Percentiles rank a stretch among this genome's conserved stretches.
These are phyloP conservation scores for Teratosphaeria zuluensis DNA, from an alignment of 2,329 filamentous ascomycete species.

Conservation along the genomic window DNA sequence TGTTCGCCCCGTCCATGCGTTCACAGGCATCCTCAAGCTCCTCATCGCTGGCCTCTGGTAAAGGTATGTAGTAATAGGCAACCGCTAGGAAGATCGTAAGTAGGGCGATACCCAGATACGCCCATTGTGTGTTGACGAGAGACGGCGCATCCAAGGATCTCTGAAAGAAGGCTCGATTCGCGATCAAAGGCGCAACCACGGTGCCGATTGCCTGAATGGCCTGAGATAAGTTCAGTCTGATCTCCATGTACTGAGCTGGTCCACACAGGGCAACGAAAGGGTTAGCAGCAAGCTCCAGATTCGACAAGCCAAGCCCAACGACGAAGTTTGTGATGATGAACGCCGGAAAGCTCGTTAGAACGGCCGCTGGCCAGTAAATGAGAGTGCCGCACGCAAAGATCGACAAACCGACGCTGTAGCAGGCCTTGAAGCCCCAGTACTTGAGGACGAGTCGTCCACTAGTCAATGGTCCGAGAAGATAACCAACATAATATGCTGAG, in stretches of 20 bases:
- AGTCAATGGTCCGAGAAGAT: conserved; percentile 59
- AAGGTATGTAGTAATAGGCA: conserved; percentile 50
- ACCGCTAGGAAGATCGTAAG: conserved; percentile 51
- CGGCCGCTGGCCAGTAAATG: conserved; percentile 56
- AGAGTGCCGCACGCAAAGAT: conserved; percentile 55
- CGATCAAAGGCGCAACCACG: conserved; percentile 50
- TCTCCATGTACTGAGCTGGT: conserved; percentile 50
- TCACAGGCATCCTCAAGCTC: conserved; percentile 48
- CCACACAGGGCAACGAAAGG: conserved; percentile 55
- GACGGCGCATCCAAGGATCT: conserved; percentile 38
- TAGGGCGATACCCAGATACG: conserved; percentile 53
- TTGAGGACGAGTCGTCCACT: conserved; percentile 52
- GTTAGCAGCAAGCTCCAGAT: conserved; percentile 51
- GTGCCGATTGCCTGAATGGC: conserved; percentile 52
- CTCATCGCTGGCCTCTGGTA: conserved; percentile 52
- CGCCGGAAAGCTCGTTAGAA: conserved; percentile 50
- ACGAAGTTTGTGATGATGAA: conserved; percentile 56
- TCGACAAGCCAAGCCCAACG: conserved; percentile 50
- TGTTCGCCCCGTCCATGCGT: conserved; percentile 41
- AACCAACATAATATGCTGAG: conserved; percentile 61
- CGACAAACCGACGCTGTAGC: conserved; percentile 49
- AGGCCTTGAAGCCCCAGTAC: conserved; percentile 52
- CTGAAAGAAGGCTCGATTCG: conserved; percentile 47
- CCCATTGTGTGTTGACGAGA: conserved; percentile 54
- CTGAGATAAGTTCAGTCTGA: conserved; percentile 51